These are phyloP conservation scores for Tolypocladium album DNA, from an alignment of 2,329 filamentous ascomycete species.

Conservation along the genomic window DNA sequence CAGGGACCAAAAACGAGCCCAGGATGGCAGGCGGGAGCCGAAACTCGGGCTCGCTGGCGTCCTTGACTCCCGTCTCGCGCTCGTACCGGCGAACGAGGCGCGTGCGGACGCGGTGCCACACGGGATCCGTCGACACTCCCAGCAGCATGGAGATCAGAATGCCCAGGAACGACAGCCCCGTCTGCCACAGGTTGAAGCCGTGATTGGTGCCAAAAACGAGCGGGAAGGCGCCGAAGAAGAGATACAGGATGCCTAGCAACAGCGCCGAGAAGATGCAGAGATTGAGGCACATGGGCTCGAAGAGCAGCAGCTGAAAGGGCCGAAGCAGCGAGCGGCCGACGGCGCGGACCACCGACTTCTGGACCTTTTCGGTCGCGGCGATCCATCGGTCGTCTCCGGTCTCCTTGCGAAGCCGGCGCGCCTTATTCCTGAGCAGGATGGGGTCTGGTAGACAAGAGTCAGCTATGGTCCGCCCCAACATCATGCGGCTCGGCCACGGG, in stretches of 20 bases:
- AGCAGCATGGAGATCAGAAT: constrained; percentile 57
- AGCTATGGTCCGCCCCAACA: not conserved
- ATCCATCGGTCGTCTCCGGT: constrained; percentile 70
- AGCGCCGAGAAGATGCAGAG: constrained; percentile 77
- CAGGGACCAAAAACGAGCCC: constrained; percentile 68
- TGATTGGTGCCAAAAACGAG: constrained; percentile 67
- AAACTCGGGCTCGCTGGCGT: constrained; percentile 73
- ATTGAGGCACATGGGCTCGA: constrained; percentile 77
- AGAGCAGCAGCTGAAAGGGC: constrained; percentile 69
- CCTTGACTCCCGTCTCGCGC: constrained; percentile 37
- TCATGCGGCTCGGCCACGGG: not conserved
- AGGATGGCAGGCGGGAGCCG: constrained; percentile 65
- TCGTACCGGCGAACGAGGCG: constrained; percentile 45
- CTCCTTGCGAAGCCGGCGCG: constrained; percentile 54
- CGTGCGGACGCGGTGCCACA: constrained; percentile 53
- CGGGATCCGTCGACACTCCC: constrained; percentile 50
- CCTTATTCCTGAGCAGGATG: constrained; percentile 65
- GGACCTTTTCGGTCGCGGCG: constrained; percentile 64
- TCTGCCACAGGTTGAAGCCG: constrained; percentile 68
- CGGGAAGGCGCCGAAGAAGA: constrained; percentile 84
- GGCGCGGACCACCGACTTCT: constrained; percentile 55
- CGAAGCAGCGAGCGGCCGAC: constrained; percentile 48
- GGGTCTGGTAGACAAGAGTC: constrained; percentile 31
- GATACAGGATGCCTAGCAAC: constrained; percentile 76
- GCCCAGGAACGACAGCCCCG: constrained; percentile 68